These are phyloP conservation scores for Globisporangium barbulae DNA, from an alignment of 352 stramenopile genomes.

Conservation along the genomic window DNA sequence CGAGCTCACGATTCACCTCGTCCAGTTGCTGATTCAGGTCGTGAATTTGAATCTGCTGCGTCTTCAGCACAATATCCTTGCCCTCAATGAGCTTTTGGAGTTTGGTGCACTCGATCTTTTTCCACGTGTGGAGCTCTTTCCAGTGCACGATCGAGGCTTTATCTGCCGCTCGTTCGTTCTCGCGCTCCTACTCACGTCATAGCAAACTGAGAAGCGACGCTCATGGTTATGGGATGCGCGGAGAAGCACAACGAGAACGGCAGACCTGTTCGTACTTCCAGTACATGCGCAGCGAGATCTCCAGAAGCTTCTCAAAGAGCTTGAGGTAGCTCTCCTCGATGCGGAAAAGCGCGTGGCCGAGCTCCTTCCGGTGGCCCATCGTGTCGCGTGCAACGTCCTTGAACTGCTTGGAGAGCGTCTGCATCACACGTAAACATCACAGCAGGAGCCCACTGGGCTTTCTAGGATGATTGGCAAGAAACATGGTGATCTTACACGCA, in stretches of 20 bases:
- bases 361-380: conserved; percentile 59
- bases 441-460: background rate
- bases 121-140: conserved; percentile 48
- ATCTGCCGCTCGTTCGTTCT: conserved; percentile 42
- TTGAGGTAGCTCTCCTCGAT: conserved; percentile 77
- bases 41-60: conserved; percentile 45
- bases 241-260: background rate
- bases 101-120: conserved; percentile 38
- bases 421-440: background rate
- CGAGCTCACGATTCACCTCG: conserved; percentile 16
- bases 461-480: background rate
- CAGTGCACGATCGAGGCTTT: conserved; percentile 40
- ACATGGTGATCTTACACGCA: too few species aligned
- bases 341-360: conserved; percentile 59
- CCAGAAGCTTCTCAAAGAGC: conserved; percentile 74
- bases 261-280: conserved; percentile 57
- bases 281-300: conserved; percentile 66
- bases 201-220: background rate
- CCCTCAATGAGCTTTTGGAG: conserved; percentile 51
- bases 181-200: conserved; percentile 20
- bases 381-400: conserved; percentile 57
- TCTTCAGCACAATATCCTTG: conserved; percentile 48
- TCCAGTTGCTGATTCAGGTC: conserved; percentile 40
- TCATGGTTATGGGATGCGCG: background rate
- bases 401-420: conserved; percentile 63